A percentile compares a stretch with the other conserved stretches of the same genome.
These are phyloP conservation scores for Fusarium algeriense DNA, from an alignment of 2,329 filamentous ascomycete species.

Conservation along the genomic window DNA sequence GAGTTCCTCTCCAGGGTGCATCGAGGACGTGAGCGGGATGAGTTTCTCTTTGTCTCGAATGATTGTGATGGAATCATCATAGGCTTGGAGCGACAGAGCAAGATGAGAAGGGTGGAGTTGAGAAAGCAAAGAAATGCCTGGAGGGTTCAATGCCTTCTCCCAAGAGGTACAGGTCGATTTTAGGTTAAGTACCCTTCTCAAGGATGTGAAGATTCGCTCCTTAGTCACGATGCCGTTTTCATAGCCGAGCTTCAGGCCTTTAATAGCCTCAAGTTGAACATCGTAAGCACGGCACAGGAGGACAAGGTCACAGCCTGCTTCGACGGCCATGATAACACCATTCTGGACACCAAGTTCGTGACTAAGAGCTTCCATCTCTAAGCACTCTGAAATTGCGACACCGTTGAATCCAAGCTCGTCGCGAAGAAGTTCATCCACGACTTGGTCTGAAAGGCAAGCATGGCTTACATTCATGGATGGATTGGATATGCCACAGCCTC, in stretches of 20 bases:
- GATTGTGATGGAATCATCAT: conserved; percentile 92
- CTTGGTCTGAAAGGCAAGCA: conserved; percentile 91
- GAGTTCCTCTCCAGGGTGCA: conserved; percentile 89
- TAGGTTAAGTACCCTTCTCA: conserved; percentile 81
- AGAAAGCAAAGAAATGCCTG: conserved; percentile 80
- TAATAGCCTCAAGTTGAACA: conserved; percentile 91
- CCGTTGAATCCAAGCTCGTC: conserved; percentile 90
- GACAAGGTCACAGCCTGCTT: conserved; percentile 93
- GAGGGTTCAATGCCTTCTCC: conserved; percentile 90
- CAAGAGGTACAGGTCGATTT: conserved; percentile 91
- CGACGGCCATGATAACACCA: conserved; percentile 96
- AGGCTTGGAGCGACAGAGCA: conserved; percentile 83
- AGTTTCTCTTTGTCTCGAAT: conserved; percentile 89
- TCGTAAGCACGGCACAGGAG: conserved; percentile 89
- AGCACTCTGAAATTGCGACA: conserved; percentile 92
- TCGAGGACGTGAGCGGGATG: conserved; percentile 82
- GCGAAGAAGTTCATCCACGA: conserved; percentile 90
- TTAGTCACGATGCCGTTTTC: conserved; percentile 91
- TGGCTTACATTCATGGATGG: conserved; percentile 95
- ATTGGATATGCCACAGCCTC: conserved; percentile 92
- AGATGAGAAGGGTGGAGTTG: conserved; percentile 86
- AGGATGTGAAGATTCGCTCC: conserved; percentile 82
- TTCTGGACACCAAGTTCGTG: conserved; percentile 98
- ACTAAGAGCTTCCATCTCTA: conserved; percentile 96
- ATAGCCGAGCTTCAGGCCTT: conserved; percentile 87